These are phyloP conservation scores for Oryza longistaminata DNA, from an alignment of 176 grass and related monocot genomes.

Conservation along the genomic window DNA sequence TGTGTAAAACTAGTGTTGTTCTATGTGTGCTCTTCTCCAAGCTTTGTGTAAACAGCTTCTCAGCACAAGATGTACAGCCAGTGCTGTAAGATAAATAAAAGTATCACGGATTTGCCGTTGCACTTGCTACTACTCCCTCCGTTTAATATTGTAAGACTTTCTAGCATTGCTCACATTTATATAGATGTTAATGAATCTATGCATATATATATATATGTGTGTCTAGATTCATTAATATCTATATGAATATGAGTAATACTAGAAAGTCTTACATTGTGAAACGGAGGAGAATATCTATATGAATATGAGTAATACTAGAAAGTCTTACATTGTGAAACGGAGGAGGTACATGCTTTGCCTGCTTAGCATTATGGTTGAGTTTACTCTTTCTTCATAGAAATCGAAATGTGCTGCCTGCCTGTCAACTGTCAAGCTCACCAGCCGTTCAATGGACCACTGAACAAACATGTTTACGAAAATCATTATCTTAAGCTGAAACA, in stretches of 20 bases:
- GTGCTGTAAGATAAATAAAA: conserved; percentile 14
- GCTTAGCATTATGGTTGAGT: neutral
- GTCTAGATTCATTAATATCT: no score
- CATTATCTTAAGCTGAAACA: neutral
- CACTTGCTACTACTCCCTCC: neutral
- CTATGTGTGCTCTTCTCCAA: neutral
- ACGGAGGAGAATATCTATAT: no score
- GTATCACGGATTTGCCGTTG: neutral
- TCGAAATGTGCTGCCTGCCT: conserved; percentile 29
- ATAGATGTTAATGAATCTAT: no score
- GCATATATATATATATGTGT: no score
- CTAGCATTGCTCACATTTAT: no score
- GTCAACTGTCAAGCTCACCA: neutral
- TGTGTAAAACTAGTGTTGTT: neutral
- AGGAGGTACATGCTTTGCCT: neutral
- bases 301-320: no score
- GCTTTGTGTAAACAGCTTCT: neutral
- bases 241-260: no score
- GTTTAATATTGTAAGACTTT: no score
- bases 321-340: no score
- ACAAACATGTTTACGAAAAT: neutral
- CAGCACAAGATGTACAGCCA: neutral
- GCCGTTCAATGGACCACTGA: conserved; percentile 4
- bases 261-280: no score
- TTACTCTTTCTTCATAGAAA: neutral